Evolutionary conservation across 495 filamentous ascomycete genomes (phyloP), one percentile per base, ranked within the genome.

Genomic region (Penicillium malachiteum): DNA sequence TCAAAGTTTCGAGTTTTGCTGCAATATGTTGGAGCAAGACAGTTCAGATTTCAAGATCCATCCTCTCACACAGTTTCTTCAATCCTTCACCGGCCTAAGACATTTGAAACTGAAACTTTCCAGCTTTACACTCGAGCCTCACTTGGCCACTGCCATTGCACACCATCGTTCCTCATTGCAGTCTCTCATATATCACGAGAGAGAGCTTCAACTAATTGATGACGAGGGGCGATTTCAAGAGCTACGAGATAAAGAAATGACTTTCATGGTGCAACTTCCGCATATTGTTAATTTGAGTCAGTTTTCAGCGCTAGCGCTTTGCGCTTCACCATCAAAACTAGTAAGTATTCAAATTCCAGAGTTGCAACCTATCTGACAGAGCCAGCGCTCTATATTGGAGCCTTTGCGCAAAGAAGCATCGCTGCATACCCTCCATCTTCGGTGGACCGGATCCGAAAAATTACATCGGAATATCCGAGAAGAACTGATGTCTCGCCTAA

Each of bases 161-260:
- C 34, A 57, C 14, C 54, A 57, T 31, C 13, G n/a, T 10, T 16
- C 39, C 7, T 54, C 58, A 7, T 21, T 61, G 16, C 41, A 61
- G 41, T 47, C 12, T 21, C 35, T 61, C 30, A 31, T 18, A 1
- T 61, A 54, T 32, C 58, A 61, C 34, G 50, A 61, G 32, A 32
- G 46, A 16, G 37, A 26, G 32, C 50, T 57, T n/a, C 14, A 13
- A 21, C 21, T 45, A 6, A 41, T 61, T 21, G 54, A 48, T 31
- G 37, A 56, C 17, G 54, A 54, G 40, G 46, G 57, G 2, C 35
- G 51, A 31, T 56, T 47, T 5, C 33, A 48, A 44, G 48, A 51
- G 4, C 14, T 26, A 17, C 52, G 48, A 32, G 57, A 55, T 45
- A 5, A 47, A 5, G 34, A n/a, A n/a, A n/a, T n/a, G n/a, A n/a